A percentile compares a stretch with the other conserved stretches of the same genome.
These are phyloP conservation scores for Umbelopsis sp. DNA, from an alignment of 192 early-diverging fungal species.

Conservation along the genomic window DNA sequence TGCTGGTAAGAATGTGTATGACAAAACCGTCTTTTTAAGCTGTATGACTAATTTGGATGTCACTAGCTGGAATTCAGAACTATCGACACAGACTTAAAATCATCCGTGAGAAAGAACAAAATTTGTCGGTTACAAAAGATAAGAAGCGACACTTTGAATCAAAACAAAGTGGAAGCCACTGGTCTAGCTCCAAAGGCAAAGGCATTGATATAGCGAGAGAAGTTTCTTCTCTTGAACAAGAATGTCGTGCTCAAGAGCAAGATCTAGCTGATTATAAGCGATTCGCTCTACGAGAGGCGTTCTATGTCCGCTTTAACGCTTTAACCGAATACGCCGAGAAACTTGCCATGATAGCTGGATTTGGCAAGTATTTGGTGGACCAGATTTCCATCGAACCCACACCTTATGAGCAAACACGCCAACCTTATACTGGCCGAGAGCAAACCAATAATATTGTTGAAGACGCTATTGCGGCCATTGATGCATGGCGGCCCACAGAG, in stretches of 20 bases:
- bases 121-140: background rate
- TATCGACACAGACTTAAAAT: slow-evolving; percentile 26
- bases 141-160: background rate
- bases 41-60: background rate
- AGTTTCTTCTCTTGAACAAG: slow-evolving; percentile 17
- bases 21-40: background rate
- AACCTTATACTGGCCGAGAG: background rate
- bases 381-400: slow-evolving; percentile 16
- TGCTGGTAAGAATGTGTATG: slow-evolving; percentile 8
- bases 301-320: slow-evolving; percentile 29
- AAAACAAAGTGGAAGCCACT: background rate
- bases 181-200: background rate
- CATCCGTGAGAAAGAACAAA: slow-evolving; percentile 20
- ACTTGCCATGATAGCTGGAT: slow-evolving; percentile 26
- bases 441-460: slow-evolving; percentile 1
- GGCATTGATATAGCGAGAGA: background rate
- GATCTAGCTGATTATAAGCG: slow-evolving; percentile 26
- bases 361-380: slow-evolving; percentile 29
- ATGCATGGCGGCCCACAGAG: slow-evolving; percentile 19
- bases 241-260: slow-evolving; percentile 13
- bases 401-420: background rate
- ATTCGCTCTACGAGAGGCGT: slow-evolving; percentile 24
- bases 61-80: slow-evolving; percentile 12
- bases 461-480: slow-evolving; percentile 18
- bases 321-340: slow-evolving; percentile 28